Conservation (phyloP, 331 rosid species). For the Phaseolus coccineus region DNA sequence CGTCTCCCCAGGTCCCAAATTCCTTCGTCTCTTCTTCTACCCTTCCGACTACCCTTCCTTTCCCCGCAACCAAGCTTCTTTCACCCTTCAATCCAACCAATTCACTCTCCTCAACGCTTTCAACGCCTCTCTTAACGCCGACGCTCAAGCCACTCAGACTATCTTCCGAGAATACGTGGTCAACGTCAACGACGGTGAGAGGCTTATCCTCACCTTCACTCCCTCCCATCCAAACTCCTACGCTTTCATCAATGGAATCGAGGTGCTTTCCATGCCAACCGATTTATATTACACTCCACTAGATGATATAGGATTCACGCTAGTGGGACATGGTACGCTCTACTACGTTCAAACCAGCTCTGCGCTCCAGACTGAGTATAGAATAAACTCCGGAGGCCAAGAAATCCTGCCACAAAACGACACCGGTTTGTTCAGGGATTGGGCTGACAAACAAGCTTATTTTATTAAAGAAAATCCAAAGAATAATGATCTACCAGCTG, state of each 20-base stretch:
- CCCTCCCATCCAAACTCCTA: slow-evolving; percentile 51
- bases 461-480: neutral
- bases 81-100: slow-evolving; percentile 46
- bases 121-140: slow-evolving; percentile 56
- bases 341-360: neutral
- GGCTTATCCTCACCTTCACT: slow-evolving; percentile 50
- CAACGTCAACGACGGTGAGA: slow-evolving; percentile 29
- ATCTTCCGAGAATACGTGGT: slow-evolving; percentile 52
- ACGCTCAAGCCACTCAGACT: rapidly evolving
- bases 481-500: neutral
- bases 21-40: slow-evolving; percentile 64
- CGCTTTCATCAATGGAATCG: slow-evolving; percentile 69
- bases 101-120: slow-evolving; percentile 52
- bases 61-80: slow-evolving; percentile 28
- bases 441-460: slow-evolving; percentile 35
- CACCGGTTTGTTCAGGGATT: slow-evolving; percentile 50
- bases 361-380: slow-evolving; percentile 49
- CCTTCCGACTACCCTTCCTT: slow-evolving; percentile 40
- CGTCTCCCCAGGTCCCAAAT: slow-evolving; percentile 55
- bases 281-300: slow-evolving; percentile 52
- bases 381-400: neutral
- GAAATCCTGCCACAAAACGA: neutral
- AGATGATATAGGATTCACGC: rapidly evolving
- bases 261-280: slow-evolving; percentile 69
- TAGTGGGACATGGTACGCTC: rapidly evolving